phyloP scores from a whole-genome alignment of 176 grass and related monocot genomes.

The Metroxylon sagu region DNA sequence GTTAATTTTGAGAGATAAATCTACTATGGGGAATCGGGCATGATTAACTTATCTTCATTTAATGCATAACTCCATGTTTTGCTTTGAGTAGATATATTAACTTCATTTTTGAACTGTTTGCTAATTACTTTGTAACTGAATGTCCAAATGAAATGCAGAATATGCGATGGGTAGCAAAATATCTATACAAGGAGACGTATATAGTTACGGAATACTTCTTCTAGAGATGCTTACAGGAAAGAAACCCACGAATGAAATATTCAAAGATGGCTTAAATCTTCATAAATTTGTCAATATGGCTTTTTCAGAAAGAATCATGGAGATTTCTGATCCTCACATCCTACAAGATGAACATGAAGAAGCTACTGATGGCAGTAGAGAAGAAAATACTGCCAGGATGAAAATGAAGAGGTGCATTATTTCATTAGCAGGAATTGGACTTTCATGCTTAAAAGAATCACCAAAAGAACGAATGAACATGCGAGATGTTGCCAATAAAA shows the following conservation, averaged over 20 bases:
- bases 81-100: too few species aligned
- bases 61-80: too few species aligned
- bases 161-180: too few species aligned
- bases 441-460: constrained; percentile 16
- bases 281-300: not conserved
- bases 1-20: too few species aligned
- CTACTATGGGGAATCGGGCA: too few species aligned
- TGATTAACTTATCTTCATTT: too few species aligned
- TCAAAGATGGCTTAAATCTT: constrained; percentile 16
- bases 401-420: constrained; percentile 1
- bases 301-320: constrained; percentile 13
- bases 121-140: too few species aligned
- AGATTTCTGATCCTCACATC: not conserved
- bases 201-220: constrained; percentile 21
- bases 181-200: constrained; percentile 21
- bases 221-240: constrained; percentile 24
- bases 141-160: too few species aligned
- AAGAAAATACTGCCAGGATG: not conserved
- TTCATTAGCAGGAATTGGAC: constrained; percentile 12
- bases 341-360: too few species aligned
- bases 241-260: constrained; percentile 25
- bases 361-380: too few species aligned
- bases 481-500: constrained; percentile 8
- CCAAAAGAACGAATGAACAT: constrained; percentile 15
- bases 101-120: too few species aligned